Evolutionary conservation across 73 alveolate genomes (phyloP).

Genomic region (Strombidium stylifer): DNA sequence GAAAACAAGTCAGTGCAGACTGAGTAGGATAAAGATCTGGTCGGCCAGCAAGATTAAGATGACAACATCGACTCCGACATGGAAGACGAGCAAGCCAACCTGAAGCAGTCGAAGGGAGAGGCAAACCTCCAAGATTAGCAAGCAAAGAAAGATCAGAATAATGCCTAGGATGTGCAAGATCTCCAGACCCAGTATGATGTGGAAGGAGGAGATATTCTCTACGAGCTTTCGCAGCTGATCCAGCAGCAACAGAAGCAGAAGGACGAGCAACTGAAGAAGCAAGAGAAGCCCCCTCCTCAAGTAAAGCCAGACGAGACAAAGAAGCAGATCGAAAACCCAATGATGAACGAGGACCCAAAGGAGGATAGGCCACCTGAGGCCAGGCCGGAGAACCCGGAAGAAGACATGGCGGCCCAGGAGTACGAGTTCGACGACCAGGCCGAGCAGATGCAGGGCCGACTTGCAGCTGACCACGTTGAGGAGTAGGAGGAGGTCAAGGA

Average conservation of each 20-base stretch:
- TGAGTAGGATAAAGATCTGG: slow-evolving; percentile 7
- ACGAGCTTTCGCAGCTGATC: slow-evolving; percentile 8
- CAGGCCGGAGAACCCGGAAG: slow-evolving; percentile 26
- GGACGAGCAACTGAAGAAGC: background rate
- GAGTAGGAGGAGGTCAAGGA: too few relatives aligned
- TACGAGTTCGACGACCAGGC: slow-evolving; percentile 40
- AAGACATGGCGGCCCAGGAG: slow-evolving; percentile 29
- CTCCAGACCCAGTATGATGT: slow-evolving; percentile 27
- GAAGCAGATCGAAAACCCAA: background rate
- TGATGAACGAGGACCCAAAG: slow-evolving; percentile 10
- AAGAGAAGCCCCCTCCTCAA: background rate
- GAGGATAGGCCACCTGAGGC: too few relatives aligned
- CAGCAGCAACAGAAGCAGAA: slow-evolving; percentile 8
- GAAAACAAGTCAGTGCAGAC: slow-evolving; percentile 7
- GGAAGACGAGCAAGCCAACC: slow-evolving; percentile 19
- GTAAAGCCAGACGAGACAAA: slow-evolving; percentile 3
- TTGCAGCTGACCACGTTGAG: slow-evolving; percentile 53
- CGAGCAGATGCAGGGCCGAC: slow-evolving; percentile 41
- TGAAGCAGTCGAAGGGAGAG: background rate
- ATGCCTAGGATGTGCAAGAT: slow-evolving; percentile 18
- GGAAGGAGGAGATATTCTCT: slow-evolving; percentile 25
- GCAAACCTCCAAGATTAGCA: background rate
- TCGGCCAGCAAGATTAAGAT: slow-evolving; percentile 2
- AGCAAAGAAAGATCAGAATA: slow-evolving; percentile 1
- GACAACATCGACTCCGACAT: background rate